Percentiles rank a stretch among this genome's conserved stretches.
These are phyloP conservation scores for Hanseniaspora thailandica DNA, from an alignment of 805 yeast genomes.

Conservation along the genomic window DNA sequence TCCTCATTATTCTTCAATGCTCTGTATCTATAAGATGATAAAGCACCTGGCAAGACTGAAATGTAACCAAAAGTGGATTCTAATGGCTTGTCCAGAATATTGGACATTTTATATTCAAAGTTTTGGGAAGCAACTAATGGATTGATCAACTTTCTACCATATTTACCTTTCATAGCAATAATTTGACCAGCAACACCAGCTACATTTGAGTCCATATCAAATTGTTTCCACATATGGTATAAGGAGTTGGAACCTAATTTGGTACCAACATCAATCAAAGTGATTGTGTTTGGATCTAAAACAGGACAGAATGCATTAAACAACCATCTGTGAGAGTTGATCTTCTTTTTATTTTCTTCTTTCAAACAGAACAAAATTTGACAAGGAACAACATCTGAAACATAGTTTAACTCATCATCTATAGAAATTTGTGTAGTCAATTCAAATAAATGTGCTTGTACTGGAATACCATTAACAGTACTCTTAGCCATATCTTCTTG, in stretches of 20 bases:
- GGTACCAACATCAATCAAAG: slow-evolving; percentile 93
- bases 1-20: slow-evolving; percentile 76
- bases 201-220: slow-evolving; percentile 88
- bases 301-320: slow-evolving; percentile 90
- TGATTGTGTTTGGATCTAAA: slow-evolving; percentile 80
- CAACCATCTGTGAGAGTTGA: slow-evolving; percentile 96
- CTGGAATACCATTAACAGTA: slow-evolving; percentile 80
- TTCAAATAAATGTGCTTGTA: slow-evolving; percentile 87
- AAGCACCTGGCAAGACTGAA: slow-evolving; percentile 87
- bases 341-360: slow-evolving; percentile 83
- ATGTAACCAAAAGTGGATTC: slow-evolving; percentile 90
- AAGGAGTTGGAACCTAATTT: slow-evolving; percentile 79
- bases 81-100: slow-evolving; percentile 84
- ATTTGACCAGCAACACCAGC: slow-evolving; percentile 99
- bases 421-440: slow-evolving; percentile 91
- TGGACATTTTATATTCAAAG: slow-evolving; percentile 94
- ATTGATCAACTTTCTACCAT: slow-evolving; percentile 67
- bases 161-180: slow-evolving; percentile 85
- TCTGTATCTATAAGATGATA: slow-evolving; percentile 83
- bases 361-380: slow-evolving; percentile 87
- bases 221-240: slow-evolving; percentile 94
- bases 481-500: slow-evolving; percentile 97
- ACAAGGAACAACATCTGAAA: slow-evolving; percentile 87
- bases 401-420: slow-evolving; percentile 78
- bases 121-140: slow-evolving; percentile 94